A percentile compares a stretch with the other conserved stretches of the same genome.
Evolutionary conservation across 1,139 yeast species (phyloP).

Genomic region (Blastobotrys raffinosifermentans): DNA sequence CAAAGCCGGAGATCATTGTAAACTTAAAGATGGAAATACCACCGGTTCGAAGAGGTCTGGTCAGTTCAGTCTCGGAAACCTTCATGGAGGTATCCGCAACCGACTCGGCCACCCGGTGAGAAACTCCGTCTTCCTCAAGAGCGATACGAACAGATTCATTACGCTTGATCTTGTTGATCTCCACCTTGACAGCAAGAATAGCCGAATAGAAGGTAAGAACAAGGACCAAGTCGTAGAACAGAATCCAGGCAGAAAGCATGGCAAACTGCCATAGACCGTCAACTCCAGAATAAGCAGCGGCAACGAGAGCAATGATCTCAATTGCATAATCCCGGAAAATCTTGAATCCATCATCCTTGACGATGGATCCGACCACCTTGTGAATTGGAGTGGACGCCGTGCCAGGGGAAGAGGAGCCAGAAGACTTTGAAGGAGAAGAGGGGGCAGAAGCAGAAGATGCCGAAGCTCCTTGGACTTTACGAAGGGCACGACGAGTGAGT

Average conservation of each 20-base stretch:
- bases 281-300: constrained; percentile 68
- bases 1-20: constrained; percentile 59
- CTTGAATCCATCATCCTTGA: constrained; percentile 60
- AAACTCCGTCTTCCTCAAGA: constrained; percentile 89
- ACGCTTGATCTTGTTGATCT: constrained; percentile 82
- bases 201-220: constrained; percentile 84
- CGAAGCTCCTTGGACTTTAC: constrained; percentile 14
- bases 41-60: constrained; percentile 22
- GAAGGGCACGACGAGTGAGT: constrained; percentile 60
- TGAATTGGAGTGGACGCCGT: constrained; percentile 22
- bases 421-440: constrained; percentile 26
- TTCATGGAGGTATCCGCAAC: constrained; percentile 43
- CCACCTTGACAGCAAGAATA: constrained; percentile 80
- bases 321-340: constrained; percentile 75
- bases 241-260: constrained; percentile 64
- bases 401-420: constrained; percentile 29
- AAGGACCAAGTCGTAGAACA: constrained; percentile 67
- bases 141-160: constrained; percentile 76
- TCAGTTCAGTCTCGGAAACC: constrained; percentile 14
- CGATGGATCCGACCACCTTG: constrained; percentile 47
- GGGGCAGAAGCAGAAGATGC: constrained; percentile 21
- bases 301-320: constrained; percentile 65
- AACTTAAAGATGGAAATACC: constrained; percentile 58
- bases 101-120: constrained; percentile 62
- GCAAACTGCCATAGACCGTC: constrained; percentile 70